These are phyloP conservation scores for Theobroma cacao DNA, from an alignment of 345 rosid genomes.

Conservation along the genomic window DNA sequence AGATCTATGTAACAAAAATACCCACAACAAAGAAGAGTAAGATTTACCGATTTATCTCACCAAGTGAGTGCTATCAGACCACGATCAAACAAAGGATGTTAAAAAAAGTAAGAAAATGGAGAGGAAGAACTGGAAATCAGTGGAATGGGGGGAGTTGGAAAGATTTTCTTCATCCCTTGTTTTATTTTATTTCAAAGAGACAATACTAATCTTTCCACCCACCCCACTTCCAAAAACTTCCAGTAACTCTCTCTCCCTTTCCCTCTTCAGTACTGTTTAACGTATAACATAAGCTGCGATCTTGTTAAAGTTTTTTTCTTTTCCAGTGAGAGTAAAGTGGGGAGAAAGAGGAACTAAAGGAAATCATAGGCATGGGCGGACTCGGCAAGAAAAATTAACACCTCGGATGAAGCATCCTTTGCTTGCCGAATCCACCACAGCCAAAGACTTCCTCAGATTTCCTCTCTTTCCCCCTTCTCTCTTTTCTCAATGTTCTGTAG, in stretches of 20 bases:
- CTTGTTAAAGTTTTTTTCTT: not conserved
- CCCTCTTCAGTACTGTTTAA: not conserved
- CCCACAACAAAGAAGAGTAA: not conserved
- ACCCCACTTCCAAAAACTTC: constrained; percentile 4
- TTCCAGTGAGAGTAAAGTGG: not conserved
- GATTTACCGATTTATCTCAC: not conserved
- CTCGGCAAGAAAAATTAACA: not conserved
- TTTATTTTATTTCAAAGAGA: not conserved
- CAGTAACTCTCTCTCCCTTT: constrained; percentile 4
- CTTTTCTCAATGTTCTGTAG: not conserved
- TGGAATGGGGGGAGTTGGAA: constrained; percentile 16
- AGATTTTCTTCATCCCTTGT: not conserved
- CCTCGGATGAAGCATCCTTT: not conserved
- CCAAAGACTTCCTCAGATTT: not conserved
- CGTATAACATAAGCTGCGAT: not conserved
- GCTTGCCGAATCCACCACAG: not conserved
- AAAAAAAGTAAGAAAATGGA: not conserved
- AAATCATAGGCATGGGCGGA: constrained; percentile 1
- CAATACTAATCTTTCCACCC: not conserved
- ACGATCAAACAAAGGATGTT: not conserved
- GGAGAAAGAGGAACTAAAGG: not conserved
- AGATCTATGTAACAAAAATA: not conserved
- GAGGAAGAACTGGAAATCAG: constrained; percentile 3
- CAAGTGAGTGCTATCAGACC: too few relatives aligned
- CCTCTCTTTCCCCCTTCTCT: not conserved